phyloP scores from a whole-genome alignment of 768 basidiomycete species.

The Auricularia heimuer region DNA sequence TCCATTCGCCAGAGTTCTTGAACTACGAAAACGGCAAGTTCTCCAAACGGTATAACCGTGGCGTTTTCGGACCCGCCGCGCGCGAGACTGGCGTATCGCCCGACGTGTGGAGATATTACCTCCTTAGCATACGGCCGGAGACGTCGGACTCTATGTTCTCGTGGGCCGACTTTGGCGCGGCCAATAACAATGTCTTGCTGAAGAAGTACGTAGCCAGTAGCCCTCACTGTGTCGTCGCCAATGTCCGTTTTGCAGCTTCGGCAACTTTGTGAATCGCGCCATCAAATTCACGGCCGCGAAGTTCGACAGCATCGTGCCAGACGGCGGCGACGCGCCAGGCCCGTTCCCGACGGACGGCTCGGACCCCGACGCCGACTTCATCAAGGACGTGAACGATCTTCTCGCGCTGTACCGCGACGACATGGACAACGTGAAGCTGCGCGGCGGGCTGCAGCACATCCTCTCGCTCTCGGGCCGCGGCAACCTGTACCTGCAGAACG shows the following conservation, averaged over 20 bases:
- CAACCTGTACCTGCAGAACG: conserved; percentile 90
- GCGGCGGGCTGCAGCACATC: conserved; percentile 75
- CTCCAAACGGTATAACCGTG: conserved; percentile 93
- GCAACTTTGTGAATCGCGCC: conserved; percentile 93
- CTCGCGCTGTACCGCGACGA: conserved; percentile 71
- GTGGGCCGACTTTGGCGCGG: conserved; percentile 86
- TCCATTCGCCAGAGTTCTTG: conserved; percentile 61
- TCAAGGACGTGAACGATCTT: conserved; percentile 67
- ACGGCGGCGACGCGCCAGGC: conserved; percentile 60
- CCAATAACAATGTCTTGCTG: conserved; percentile 86
- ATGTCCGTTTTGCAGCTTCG: conserved; percentile 47
- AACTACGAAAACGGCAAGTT: conserved; percentile 99
- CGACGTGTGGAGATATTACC: conserved; percentile 95
- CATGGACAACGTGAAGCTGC: conserved; percentile 88
- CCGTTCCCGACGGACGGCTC: conserved; percentile 48
- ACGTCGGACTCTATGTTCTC: conserved; percentile 93
- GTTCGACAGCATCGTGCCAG: conserved; percentile 71
- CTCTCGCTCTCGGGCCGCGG: conserved; percentile 86
- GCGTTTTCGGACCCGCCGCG: conserved; percentile 92
- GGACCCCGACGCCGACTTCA: conserved; percentile 59
- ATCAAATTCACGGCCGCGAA: conserved; percentile 89
- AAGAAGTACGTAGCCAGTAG: conserved; percentile 58
- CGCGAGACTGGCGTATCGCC: conserved; percentile 88
- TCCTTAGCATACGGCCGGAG: conserved; percentile 87
- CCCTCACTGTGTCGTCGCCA: not conserved